Evolutionary conservation across 768 basidiomycete genomes (phyloP), one percentile per base, ranked within the genome.

Genomic region (Chalciporus chontae): DNA sequence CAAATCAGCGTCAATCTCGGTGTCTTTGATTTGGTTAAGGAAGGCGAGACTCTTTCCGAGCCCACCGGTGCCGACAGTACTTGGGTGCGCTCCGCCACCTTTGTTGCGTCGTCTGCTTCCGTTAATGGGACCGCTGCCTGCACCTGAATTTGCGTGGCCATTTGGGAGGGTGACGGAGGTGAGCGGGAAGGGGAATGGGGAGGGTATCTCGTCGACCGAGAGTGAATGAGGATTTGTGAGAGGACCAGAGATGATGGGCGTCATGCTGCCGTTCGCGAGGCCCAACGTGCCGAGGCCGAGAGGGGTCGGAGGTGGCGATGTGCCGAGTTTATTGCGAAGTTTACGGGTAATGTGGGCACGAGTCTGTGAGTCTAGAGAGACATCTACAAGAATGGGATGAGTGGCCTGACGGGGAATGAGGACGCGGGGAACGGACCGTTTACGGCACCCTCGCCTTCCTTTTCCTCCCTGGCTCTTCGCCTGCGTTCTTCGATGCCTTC

Each of bases 401-500:
- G 32, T 23, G 49, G 45, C 37, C 45, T 39, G 17, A 38, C 32
- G 37, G 31, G 58, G 39, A 15, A 15, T 36, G 18, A 41, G 26
- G 21, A 41, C 36, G 31, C 44, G 42, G 21, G 34, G 46, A 26
- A 71, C 78, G 48, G 42, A 84, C 81, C 85, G 46, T 82, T 83
- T 37, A 80, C 75, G 14, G 81, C 83, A n/a, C 87, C 89, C 58
- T 93, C 90, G 53, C 89, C 87, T 52, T 92, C 90, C 63, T 91
- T 92, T 71, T 93, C 90, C 54, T 93, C 90, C 45, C 90, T 73
- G 24, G 90, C 90, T 51, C 86, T 71, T 56, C 83, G 74, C 48
- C 90, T 69, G 26, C 90, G 76, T 61, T 93, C 90, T 65, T 91
- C 90, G 55, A 93, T 86, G 24, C 90, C 88, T 59, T 92, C 90